Evolutionary conservation across 2,329 filamentous ascomycete species (phyloP).

Genomic region (Penicillium occitanis): DNA sequence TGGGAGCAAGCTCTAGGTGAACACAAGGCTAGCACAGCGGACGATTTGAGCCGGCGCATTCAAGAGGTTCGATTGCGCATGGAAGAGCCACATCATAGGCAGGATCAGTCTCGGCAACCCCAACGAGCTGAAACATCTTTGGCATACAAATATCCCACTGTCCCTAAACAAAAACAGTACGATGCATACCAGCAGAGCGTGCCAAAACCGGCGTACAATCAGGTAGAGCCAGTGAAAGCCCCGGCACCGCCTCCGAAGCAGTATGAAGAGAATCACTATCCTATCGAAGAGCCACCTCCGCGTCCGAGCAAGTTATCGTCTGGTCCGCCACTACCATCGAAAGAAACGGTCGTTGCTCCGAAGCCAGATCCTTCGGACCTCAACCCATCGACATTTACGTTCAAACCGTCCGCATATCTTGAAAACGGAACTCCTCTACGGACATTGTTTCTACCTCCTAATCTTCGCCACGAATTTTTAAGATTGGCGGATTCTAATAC

Average conservation of each 20-base stretch:
- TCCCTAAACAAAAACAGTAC: slow-evolving; percentile 39
- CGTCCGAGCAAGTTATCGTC: slow-evolving; percentile 32
- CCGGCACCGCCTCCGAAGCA: slow-evolving; percentile 45
- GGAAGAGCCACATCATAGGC: slow-evolving; percentile 25
- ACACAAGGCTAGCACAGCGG: slow-evolving; percentile 35
- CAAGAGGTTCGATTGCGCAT: slow-evolving; percentile 51
- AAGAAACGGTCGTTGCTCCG: slow-evolving; percentile 25
- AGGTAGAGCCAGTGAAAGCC: slow-evolving; percentile 27
- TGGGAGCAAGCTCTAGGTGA: slow-evolving; percentile 50
- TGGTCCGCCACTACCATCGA: slow-evolving; percentile 30
- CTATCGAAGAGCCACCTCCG: slow-evolving; percentile 27
- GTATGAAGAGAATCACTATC: slow-evolving; percentile 21
- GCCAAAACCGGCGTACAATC: slow-evolving; percentile 23
- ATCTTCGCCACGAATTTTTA: slow-evolving; percentile 73
- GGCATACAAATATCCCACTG: slow-evolving; percentile 46
- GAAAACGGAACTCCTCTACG: slow-evolving; percentile 86
- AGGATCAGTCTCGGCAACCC: slow-evolving; percentile 21
- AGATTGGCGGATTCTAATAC: slow-evolving; percentile 75
- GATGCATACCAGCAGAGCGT: slow-evolving; percentile 27
- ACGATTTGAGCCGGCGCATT: slow-evolving; percentile 54
- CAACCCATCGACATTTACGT: slow-evolving; percentile 64
- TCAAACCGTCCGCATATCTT: slow-evolving; percentile 80
- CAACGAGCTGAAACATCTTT: slow-evolving; percentile 23
- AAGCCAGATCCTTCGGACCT: slow-evolving; percentile 31
- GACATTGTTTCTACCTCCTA: slow-evolving; percentile 79